A percentile compares a stretch with the other conserved stretches of the same genome.
These are phyloP conservation scores for Ceratobasidium sp. DNA, from an alignment of 1,284 basidiomycete genomes.

Conservation along the genomic window DNA sequence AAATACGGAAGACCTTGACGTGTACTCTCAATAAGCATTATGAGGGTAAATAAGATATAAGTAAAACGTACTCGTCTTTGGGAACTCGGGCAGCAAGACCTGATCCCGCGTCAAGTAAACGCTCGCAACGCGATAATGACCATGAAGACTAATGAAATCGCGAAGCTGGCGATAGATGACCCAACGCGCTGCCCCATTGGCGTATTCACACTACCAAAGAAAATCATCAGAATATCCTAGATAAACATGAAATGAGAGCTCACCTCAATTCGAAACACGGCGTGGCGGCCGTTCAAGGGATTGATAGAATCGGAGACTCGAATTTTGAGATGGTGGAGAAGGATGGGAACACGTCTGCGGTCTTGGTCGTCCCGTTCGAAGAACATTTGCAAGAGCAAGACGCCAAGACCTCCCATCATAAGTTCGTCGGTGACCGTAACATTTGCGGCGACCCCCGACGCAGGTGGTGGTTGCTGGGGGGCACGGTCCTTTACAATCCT, in stretches of 20 bases:
- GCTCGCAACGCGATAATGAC: constrained; percentile 85
- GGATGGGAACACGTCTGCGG: constrained; percentile 84
- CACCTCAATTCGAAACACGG: constrained; percentile 89
- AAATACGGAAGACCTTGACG: constrained; percentile 84
- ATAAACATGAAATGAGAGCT: constrained; percentile 13
- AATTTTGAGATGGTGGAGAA: constrained; percentile 88
- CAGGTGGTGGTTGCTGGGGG: constrained; percentile 4
- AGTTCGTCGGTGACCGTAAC: constrained; percentile 90
- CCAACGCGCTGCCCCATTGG: constrained; percentile 94
- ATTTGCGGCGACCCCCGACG: constrained; percentile 50
- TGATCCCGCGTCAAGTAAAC: constrained; percentile 70
- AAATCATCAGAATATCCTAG: background rate
- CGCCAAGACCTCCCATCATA: constrained; percentile 82
- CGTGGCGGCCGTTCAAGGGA: constrained; percentile 80
- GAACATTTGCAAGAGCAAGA: constrained; percentile 88
- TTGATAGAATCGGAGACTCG: constrained; percentile 88
- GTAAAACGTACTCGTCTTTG: constrained; percentile 69
- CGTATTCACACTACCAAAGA: constrained; percentile 85
- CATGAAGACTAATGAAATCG: constrained; percentile 92
- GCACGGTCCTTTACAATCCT: constrained; percentile 22
- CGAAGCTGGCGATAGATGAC: constrained; percentile 94
- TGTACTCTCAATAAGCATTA: no score
- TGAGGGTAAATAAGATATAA: background rate
- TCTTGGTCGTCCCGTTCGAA: constrained; percentile 92
- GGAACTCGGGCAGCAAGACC: constrained; percentile 92